Evolutionary conservation across 257 asterid genomes (phyloP).

Genomic region (Capsicum pubescens): DNA sequence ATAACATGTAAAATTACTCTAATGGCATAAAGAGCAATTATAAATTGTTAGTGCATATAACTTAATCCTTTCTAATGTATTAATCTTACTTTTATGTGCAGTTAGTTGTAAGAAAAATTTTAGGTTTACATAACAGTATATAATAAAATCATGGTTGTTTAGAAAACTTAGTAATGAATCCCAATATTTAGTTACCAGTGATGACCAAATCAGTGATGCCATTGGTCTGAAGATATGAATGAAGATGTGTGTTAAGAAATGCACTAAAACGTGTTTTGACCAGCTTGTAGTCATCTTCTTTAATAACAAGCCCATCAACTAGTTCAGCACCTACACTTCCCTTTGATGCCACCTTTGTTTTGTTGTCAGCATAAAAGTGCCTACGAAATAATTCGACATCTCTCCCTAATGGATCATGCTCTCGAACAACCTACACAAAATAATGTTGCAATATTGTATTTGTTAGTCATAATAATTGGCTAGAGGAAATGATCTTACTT

Average conservation of each 20-base stretch:
- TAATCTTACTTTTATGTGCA: too few species aligned
- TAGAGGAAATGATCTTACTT: neutral
- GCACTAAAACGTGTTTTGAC: conserved; percentile 90
- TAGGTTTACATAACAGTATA: too few species aligned
- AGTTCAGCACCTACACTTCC: conserved; percentile 80
- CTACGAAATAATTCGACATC: too few species aligned
- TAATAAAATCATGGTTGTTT: too few species aligned
- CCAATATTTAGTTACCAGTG: conserved; percentile 40
- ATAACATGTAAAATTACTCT: too few species aligned
- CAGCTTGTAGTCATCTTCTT: conserved; percentile 73
- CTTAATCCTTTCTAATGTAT: too few species aligned
- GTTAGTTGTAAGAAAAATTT: too few species aligned
- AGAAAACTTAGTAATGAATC: neutral
- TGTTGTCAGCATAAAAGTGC: conserved; percentile 39
- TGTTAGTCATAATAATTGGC: neutral
- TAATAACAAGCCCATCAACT: conserved; percentile 69
- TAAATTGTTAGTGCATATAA: too few species aligned
- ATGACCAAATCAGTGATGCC: conserved; percentile 57
- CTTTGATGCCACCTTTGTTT: conserved; percentile 71
- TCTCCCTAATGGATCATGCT: conserved; percentile 71
- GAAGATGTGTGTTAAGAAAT: conserved; percentile 79
- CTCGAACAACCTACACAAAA: conserved; percentile 68
- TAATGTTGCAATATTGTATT: neutral
- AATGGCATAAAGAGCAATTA: too few species aligned
- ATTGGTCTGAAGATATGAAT: conserved; percentile 65